Conservation (phyloP, 2,329 filamentous ascomycete species). For the Neofusicoccum kwambonambiense region DNA sequence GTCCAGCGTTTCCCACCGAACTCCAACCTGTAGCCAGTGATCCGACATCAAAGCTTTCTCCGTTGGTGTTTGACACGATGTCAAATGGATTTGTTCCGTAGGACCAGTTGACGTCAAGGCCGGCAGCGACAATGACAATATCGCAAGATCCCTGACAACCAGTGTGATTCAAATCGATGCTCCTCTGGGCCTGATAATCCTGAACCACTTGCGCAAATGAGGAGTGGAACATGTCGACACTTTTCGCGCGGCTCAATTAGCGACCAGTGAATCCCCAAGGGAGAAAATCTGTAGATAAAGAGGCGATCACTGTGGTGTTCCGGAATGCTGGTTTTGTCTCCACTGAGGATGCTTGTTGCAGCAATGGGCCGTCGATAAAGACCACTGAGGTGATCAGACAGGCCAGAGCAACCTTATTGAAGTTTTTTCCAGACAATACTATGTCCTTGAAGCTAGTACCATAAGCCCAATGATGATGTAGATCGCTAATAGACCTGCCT, state of each 20-base stretch:
- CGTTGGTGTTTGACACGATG: neutral
- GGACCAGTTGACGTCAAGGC: neutral
- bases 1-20: neutral
- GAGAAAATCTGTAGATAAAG: neutral
- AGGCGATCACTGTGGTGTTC: neutral
- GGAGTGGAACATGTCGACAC: too few species aligned
- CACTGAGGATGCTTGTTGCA: neutral
- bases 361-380: neutral
- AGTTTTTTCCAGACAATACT: neutral
- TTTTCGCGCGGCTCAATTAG: too few species aligned
- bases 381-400: neutral
- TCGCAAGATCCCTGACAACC: neutral
- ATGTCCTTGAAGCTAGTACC: neutral
- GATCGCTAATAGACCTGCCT: neutral
- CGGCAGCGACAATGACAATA: neutral
- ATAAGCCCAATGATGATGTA: neutral
- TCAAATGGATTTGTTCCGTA: neutral
- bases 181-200: neutral
- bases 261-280: neutral
- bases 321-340: neutral
- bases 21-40: too few species aligned
- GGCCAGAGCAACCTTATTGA: neutral
- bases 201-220: neutral
- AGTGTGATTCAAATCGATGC: neutral
- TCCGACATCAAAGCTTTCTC: too few species aligned